Percentiles rank a stretch among this genome's conserved stretches.
Evolutionary conservation across 805 yeast genomes (phyloP).

Genomic region (Suhomyces canberraensis): DNA sequence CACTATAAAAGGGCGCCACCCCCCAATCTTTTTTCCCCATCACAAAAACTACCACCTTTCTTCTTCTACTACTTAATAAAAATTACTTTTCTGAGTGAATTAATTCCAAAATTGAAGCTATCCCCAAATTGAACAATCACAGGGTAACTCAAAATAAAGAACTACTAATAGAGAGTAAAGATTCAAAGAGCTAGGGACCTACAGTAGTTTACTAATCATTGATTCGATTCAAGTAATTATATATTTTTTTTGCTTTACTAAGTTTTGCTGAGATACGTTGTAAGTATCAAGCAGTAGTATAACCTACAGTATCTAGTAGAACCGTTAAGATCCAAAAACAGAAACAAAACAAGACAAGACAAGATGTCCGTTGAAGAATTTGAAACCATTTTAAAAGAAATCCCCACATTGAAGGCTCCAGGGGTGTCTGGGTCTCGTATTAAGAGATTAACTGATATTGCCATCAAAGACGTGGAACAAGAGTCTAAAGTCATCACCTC

Average conservation of each 20-base stretch:
- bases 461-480: conserved; percentile 60
- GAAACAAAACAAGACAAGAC: not conserved
- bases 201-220: no score
- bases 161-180: not conserved
- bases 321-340: not conserved
- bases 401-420: conserved; percentile 66
- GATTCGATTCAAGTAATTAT: not conserved
- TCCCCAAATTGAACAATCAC: no score
- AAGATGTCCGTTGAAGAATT: conserved; percentile 47
- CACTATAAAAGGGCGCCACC: not conserved
- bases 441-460: conserved; percentile 75
- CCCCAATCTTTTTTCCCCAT: not conserved
- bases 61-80: not conserved
- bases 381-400: conserved; percentile 46
- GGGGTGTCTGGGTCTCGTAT: conserved; percentile 97
- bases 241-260: not conserved
- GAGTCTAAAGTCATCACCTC: conserved; percentile 57
- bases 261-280: not conserved
- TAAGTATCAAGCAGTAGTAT: not conserved
- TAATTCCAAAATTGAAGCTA: no score
- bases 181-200: not conserved
- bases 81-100: no score
- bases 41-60: not conserved
- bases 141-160: no score
- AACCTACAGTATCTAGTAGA: not conserved